These are phyloP conservation scores for Plantago major DNA, from an alignment of 257 asterid species.

Conservation along the genomic window DNA sequence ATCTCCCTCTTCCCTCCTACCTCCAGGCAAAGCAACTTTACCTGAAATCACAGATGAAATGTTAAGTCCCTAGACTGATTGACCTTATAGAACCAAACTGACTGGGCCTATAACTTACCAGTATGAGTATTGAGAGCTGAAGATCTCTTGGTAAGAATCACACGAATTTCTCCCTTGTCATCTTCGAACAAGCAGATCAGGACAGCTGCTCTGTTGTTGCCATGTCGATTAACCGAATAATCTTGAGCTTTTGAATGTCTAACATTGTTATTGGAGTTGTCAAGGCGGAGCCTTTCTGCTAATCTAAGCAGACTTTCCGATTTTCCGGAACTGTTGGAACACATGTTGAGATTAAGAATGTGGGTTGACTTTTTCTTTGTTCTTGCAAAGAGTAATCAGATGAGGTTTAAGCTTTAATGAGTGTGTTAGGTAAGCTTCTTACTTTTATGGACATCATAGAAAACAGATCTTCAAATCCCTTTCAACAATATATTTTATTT, in stretches of 20 bases:
- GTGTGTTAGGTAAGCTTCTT: too few species aligned
- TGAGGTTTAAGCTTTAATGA: too few species aligned
- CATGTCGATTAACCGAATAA: background rate
- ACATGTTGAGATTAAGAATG: conserved; percentile 17
- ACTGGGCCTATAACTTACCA: conserved; percentile 32
- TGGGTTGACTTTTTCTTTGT: background rate
- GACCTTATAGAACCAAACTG: background rate
- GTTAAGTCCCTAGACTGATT: background rate
- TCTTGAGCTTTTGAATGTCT: background rate
- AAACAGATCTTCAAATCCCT: too few species aligned
- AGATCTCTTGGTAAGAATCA: conserved; percentile 70
- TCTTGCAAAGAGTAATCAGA: background rate
- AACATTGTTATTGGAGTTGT: conserved; percentile 11
- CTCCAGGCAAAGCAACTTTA: conserved; percentile 87
- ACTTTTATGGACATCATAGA: too few species aligned
- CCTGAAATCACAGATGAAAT: conserved; percentile 31
- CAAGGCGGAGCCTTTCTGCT: conserved; percentile 44
- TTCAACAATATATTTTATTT: too few species aligned
- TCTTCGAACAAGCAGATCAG: conserved; percentile 69
- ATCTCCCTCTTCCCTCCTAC: conserved; percentile 66
- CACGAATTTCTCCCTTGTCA: conserved; percentile 49
- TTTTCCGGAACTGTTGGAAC: conserved; percentile 18
- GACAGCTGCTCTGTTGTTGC: conserved; percentile 52
- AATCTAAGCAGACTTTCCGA: conserved; percentile 33
- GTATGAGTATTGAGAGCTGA: conserved; percentile 58